Base-by-base conservation (phyloP, 371 early-diverging fungal genomes). In the Rhizopus stolonifer region DNA sequence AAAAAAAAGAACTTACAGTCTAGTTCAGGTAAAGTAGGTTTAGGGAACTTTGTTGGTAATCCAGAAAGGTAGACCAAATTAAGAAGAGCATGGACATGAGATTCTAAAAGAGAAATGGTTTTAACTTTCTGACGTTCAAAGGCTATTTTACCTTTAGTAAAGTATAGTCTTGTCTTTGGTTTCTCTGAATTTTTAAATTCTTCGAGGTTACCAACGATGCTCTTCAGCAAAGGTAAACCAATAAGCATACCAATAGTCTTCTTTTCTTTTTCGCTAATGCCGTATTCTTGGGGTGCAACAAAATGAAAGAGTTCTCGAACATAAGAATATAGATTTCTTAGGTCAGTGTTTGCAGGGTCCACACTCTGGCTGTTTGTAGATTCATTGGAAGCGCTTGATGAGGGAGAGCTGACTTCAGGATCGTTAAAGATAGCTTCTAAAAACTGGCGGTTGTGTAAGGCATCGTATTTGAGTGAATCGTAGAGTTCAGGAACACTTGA, bases 391-490 rank as follows among this genome's bases (percentile, higher is more conserved):
- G 39, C 22, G 29, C 7, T 34, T 36, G 15, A 9, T 15, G 5
- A 0, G 49, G 2, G 4, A 49, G 24, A 3, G 49, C 7, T 0
- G 15, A 17, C 44, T 17, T 74, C 69, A 6, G 61, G 65, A 49
- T 79, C 77, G 31, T 64, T 64, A 57, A 86, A 88, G 25, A 84
- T 80, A 18, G 69, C 77, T 51, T 93, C 88, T 46, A 93, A 63
- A 63, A 95, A 94, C 7, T 77, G 71, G n/a, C 94, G 84, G 62
- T 96, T 95, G 61, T 98, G 98, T 32, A 98, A 65, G 14, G 95
- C 89, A 63, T 98, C 98, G 60, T 94, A 96, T 58, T 96, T 98
- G 17, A 96, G 75, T 38, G 94, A 91, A 64, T 98, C 98, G 54
- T 95, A 96, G 3, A 98, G 74, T 60, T 94, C 95, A 14, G 93